These are phyloP conservation scores for Ogataea zsoltii DNA, from an alignment of 805 yeast genomes.

Conservation along the genomic window DNA sequence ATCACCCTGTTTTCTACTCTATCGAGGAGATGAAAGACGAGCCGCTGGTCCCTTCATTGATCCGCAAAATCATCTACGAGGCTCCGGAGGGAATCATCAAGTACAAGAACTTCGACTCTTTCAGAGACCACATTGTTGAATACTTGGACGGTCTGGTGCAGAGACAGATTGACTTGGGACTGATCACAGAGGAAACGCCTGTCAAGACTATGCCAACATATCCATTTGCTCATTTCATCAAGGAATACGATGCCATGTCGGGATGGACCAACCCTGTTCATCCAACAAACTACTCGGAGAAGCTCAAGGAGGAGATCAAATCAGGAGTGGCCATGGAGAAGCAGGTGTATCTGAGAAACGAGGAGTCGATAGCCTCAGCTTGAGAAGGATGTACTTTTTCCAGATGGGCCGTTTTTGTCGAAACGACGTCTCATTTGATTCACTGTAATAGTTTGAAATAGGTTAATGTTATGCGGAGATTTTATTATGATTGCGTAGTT, in stretches of 20 bases:
- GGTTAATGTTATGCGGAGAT: background rate
- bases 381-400: background rate
- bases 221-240: slow-evolving; percentile 61
- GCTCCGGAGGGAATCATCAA: slow-evolving; percentile 66
- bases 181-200: slow-evolving; percentile 57
- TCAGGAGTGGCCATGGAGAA: slow-evolving; percentile 25
- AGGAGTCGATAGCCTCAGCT: slow-evolving; percentile 12
- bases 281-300: slow-evolving; percentile 26
- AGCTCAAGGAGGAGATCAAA: slow-evolving; percentile 26
- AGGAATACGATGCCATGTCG: slow-evolving; percentile 35
- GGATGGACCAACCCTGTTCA: slow-evolving; percentile 44
- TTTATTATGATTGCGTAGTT: background rate
- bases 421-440: background rate
- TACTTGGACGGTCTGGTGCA: slow-evolving; percentile 58
- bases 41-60: slow-evolving; percentile 68
- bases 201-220: slow-evolving; percentile 58
- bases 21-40: slow-evolving; percentile 82
- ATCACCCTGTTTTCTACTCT: slow-evolving; percentile 76
- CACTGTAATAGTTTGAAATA: background rate
- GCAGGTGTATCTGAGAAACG: slow-evolving; percentile 19
- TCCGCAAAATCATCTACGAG: slow-evolving; percentile 62
- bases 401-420: no score
- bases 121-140: slow-evolving; percentile 59
- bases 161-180: slow-evolving; percentile 57
- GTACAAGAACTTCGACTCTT: slow-evolving; percentile 60